Conservation (phyloP, 306 rosid genomes). For the Dryas octopetala region DNA sequence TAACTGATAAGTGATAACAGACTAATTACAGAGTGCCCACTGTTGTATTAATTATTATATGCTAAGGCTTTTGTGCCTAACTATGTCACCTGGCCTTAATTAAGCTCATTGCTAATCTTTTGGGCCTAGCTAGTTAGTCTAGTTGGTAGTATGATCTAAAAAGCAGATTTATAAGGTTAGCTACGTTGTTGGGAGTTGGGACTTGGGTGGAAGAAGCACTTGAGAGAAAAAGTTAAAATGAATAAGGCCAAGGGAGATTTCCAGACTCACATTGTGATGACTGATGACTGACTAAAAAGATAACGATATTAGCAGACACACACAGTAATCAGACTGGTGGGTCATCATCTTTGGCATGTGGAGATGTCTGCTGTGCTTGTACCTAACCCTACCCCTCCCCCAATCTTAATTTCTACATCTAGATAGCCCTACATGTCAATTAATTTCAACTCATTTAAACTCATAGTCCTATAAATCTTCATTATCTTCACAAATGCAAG, state of each 20-base stretch:
- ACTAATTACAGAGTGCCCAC: no score
- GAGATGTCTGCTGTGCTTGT: slow-evolving; percentile 30
- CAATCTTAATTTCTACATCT: not conserved
- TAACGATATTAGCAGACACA: slow-evolving; percentile 25
- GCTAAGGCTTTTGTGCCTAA: no score
- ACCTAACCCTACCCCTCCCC: slow-evolving; percentile 15
- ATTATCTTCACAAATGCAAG: no score
- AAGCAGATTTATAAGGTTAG: slow-evolving; percentile 14
- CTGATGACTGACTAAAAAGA: not conserved
- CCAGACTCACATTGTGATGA: slow-evolving; percentile 5
- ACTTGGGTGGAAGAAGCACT: slow-evolving; percentile 14
- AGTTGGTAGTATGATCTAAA: slow-evolving; percentile 4
- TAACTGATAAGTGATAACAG: no score
- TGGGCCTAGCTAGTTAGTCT: not conserved
- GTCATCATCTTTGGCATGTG: slow-evolving; percentile 32
- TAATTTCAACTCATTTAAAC: no score
- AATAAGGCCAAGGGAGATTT: slow-evolving; percentile 3
- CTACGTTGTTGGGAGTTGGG: slow-evolving; percentile 8
- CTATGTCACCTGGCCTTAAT: no score
- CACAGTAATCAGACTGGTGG: slow-evolving; percentile 31
- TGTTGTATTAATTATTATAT: no score
- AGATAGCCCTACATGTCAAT: not conserved
- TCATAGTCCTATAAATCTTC: no score
- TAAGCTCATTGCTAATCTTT: not conserved
- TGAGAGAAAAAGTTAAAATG: not conserved